phyloP scores from a whole-genome alignment of 768 basidiomycete species.

The Rhodotorula paludigena region DNA sequence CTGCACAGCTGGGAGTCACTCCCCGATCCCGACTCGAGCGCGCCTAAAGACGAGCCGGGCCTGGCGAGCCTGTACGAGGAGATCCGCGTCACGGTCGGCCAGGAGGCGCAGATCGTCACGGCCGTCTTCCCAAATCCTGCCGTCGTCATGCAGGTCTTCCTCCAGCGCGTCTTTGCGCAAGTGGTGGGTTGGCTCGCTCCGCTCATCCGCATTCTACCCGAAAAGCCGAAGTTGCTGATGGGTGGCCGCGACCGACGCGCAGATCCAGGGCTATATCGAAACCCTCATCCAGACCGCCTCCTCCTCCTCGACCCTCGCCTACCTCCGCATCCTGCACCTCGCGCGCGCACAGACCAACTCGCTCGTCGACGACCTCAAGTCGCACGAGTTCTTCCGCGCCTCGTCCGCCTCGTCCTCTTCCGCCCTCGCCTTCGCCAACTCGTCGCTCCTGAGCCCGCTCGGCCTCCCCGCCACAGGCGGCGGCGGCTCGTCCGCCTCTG shows the following conservation, averaged over 20 bases:
- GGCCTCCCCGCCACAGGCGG: constrained; percentile 6
- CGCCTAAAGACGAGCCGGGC: constrained; percentile 75
- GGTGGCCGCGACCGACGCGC: neutral
- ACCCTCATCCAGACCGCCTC: constrained; percentile 70
- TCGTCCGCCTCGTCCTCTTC: constrained; percentile 45
- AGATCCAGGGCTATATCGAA: constrained; percentile 98
- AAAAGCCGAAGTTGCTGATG: neutral
- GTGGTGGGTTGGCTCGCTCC: constrained; percentile 44
- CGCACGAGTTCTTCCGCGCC: constrained; percentile 67
- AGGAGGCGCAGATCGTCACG: constrained; percentile 95
- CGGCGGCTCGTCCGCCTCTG: neutral
- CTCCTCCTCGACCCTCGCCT: constrained; percentile 77
- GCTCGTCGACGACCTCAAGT: constrained; percentile 85
- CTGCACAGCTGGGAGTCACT: constrained; percentile 68
- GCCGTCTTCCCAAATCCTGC: constrained; percentile 96
- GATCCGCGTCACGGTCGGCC: constrained; percentile 83
- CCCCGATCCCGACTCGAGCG: constrained; percentile 68
- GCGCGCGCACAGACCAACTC: constrained; percentile 70
- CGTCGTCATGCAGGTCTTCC: constrained; percentile 94
- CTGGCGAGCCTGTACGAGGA: constrained; percentile 74
- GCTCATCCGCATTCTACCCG: neutral
- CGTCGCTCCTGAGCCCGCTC: constrained; percentile 24
- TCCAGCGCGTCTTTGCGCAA: constrained; percentile 91
- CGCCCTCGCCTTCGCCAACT: constrained; percentile 3
- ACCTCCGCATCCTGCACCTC: constrained; percentile 82